Percentiles rank a stretch among this genome's conserved stretches.
Conservation (phyloP, 2,329 filamentous ascomycete species). For the Stachybotrys elegans region DNA sequence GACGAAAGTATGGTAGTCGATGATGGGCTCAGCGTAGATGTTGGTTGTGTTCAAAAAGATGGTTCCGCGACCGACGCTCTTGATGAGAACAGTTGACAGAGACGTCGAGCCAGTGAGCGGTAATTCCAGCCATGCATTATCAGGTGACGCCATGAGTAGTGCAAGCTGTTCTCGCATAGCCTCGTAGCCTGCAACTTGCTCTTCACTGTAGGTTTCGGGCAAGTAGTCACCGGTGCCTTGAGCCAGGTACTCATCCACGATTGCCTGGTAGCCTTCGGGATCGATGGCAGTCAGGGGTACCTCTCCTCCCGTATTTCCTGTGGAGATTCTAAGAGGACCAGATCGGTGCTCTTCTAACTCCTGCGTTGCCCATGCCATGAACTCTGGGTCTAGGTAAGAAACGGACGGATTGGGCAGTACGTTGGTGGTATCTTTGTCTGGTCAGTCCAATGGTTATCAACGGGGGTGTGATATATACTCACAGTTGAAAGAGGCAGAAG, state of each 20-base stretch:
- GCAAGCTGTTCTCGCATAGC: conserved; percentile 43
- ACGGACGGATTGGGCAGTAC: not conserved
- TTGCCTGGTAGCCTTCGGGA: conserved; percentile 8
- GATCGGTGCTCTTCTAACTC: conserved; percentile 12
- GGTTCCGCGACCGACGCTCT: conserved; percentile 28
- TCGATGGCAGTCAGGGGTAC: conserved; percentile 11
- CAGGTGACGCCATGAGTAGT: conserved; percentile 36
- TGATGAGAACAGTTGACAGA: conserved; percentile 9
- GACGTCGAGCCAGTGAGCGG: conserved; percentile 5
- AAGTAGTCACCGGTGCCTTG: conserved; percentile 8
- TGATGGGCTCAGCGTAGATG: conserved; percentile 46
- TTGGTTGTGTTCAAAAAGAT: conserved; percentile 45
- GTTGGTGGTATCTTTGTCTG: not conserved
- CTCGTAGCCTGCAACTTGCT: conserved; percentile 24
- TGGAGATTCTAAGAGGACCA: conserved; percentile 13
- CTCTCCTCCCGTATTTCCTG: conserved; percentile 16
- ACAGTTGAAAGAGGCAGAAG: not conserved
- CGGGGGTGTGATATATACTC: no score
- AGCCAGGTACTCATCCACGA: conserved; percentile 8
- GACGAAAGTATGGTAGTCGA: conserved; percentile 42
- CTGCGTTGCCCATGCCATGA: conserved; percentile 9
- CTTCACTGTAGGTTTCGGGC: conserved; percentile 6
- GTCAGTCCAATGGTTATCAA: no score
- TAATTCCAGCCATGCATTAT: conserved; percentile 15
- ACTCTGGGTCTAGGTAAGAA: not conserved